These are phyloP conservation scores for Amanita pseudoporphyria DNA, from an alignment of 768 basidiomycete genomes.

Conservation along the genomic window DNA sequence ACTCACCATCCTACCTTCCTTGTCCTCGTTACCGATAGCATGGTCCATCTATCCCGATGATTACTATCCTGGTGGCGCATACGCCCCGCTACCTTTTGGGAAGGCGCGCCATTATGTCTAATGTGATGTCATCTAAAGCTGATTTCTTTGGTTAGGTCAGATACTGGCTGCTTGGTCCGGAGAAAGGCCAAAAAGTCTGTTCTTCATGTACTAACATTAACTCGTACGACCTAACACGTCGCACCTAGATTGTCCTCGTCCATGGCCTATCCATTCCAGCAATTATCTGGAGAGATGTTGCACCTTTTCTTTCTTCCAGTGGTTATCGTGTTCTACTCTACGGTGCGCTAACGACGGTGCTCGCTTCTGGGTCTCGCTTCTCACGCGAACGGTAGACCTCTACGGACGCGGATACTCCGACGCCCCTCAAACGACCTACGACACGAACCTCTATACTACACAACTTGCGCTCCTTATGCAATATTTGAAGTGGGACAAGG, in stretches of 20 bases:
- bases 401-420: constrained; percentile 82
- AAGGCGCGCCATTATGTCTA: constrained; percentile 29
- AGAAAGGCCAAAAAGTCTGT: constrained; percentile 51
- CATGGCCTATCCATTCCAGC: constrained; percentile 73
- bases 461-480: constrained; percentile 83
- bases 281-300: constrained; percentile 70
- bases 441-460: constrained; percentile 53
- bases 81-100: constrained; percentile 58
- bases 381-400: constrained; percentile 39
- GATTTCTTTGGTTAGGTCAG: constrained; percentile 35
- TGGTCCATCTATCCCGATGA: constrained; percentile 69
- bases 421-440: constrained; percentile 62
- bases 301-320: constrained; percentile 46
- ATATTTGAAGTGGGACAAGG: constrained; percentile 61
- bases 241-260: constrained; percentile 58
- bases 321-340: constrained; percentile 73
- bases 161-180: constrained; percentile 73
- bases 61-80: constrained; percentile 53
- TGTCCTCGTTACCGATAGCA: constrained; percentile 47
- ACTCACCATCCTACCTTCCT: constrained; percentile 43
- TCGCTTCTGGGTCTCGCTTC: not conserved
- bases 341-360: constrained; percentile 32
- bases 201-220: not conserved
- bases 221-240: constrained; percentile 1
- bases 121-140: not conserved